Evolutionary conservation across 1,284 basidiomycete genomes (phyloP).

Genomic region (Ganoderma resinaceum): DNA sequence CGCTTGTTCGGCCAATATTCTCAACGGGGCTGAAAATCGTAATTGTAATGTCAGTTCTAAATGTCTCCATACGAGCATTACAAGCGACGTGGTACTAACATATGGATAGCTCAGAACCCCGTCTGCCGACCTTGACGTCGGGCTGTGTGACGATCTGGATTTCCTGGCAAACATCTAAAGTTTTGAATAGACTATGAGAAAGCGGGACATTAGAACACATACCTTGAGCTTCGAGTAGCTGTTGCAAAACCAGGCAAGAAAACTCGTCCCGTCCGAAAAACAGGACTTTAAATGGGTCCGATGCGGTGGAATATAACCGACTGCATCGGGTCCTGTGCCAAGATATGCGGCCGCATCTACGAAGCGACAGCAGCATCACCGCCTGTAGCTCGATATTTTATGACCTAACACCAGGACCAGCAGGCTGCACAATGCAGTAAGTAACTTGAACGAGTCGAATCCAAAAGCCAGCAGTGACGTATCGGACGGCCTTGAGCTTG

Average conservation of each 20-base stretch:
- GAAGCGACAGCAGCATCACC: conserved; percentile 1
- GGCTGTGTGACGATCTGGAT: conserved; percentile 69
- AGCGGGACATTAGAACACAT: conserved; percentile 18
- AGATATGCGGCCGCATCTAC: not conserved
- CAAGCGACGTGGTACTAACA: conserved; percentile 45
- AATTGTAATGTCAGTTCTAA: not conserved
- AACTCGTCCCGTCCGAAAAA: conserved; percentile 81
- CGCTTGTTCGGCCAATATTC: conserved; percentile 55
- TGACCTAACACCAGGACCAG: too few relatives aligned
- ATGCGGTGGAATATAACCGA: conserved; percentile 10
- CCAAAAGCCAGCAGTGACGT: too few relatives aligned
- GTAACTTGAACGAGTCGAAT: too few relatives aligned
- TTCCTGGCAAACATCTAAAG: conserved; percentile 65
- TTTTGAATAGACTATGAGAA: not conserved
- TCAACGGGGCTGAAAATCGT: conserved; percentile 60
- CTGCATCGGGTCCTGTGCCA: not conserved
- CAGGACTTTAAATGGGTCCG: conserved; percentile 56
- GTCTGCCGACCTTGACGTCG: conserved; percentile 59
- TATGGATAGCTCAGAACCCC: conserved; percentile 55
- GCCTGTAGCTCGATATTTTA: too few relatives aligned
- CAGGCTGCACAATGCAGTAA: too few relatives aligned
- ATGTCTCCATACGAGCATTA: not conserved
- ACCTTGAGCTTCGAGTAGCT: conserved; percentile 60
- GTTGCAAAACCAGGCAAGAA: conserved; percentile 65
- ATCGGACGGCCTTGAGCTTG: too few relatives aligned